These are phyloP conservation scores for Ceratocystis destructans DNA, from an alignment of 2,329 filamentous ascomycete species.

Conservation along the genomic window DNA sequence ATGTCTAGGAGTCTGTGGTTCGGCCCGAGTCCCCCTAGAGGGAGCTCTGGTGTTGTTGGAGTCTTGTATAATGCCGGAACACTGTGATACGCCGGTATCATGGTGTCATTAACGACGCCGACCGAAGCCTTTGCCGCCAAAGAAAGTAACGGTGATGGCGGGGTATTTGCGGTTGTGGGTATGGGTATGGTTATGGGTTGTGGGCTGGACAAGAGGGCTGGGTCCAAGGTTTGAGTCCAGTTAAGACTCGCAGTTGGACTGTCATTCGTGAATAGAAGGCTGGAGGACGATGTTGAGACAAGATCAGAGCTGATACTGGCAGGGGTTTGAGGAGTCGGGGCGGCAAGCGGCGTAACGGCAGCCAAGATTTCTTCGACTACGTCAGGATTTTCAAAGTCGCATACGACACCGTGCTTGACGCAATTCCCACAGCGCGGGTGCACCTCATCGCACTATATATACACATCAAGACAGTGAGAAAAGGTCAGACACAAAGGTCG, in stretches of 20 bases:
- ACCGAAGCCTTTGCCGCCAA: conserved; percentile 23
- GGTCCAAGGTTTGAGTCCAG: conserved; percentile 8
- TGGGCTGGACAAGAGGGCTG: conserved; percentile 18
- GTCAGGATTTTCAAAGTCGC: conserved; percentile 47
- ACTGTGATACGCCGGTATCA: conserved; percentile 15
- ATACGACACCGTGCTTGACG: conserved; percentile 50
- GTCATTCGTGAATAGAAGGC: background rate
- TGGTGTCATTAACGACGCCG: conserved; percentile 17
- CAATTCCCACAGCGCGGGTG: conserved; percentile 54
- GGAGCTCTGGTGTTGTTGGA: conserved; percentile 22
- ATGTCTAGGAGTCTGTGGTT: conserved; percentile 41
- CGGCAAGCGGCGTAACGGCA: conserved; percentile 25
- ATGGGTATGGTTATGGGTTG: conserved; percentile 1
- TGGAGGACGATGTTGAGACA: conserved; percentile 21
- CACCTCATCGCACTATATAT: conserved; percentile 46
- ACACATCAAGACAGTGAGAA: background rate
- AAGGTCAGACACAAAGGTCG: background rate
- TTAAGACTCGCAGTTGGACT: conserved; percentile 4
- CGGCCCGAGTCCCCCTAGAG: conserved; percentile 18
- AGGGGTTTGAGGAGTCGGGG: conserved; percentile 22
- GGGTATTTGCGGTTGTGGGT: conserved; percentile 5
- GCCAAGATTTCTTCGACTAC: conserved; percentile 33
- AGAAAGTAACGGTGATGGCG: conserved; percentile 20
- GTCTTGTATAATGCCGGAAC: conserved; percentile 26
- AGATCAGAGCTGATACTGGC: conserved; percentile 15